Evolutionary conservation across 306 rosid genomes (phyloP).

Genomic region (Cicer pinnatifidum): DNA sequence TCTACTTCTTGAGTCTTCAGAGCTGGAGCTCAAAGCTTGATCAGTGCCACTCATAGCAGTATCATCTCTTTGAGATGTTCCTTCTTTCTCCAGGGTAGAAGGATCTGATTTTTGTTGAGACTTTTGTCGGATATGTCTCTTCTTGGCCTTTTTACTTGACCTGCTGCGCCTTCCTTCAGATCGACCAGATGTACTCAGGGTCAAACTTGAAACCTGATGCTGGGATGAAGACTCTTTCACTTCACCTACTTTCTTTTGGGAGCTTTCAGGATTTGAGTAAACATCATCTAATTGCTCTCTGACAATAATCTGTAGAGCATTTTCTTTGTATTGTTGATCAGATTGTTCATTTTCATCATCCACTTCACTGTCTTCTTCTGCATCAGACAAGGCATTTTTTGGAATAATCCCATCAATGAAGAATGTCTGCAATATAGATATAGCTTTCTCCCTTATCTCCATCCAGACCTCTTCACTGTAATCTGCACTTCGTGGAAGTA

Average conservation of each 20-base stretch:
- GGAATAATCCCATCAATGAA: conserved; percentile 85
- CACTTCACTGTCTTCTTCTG: conserved; percentile 71
- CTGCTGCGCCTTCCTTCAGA: conserved; percentile 88
- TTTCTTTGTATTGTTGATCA: conserved; percentile 63
- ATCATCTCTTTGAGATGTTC: conserved; percentile 77
- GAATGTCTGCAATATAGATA: conserved; percentile 82
- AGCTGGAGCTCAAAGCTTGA: conserved; percentile 84
- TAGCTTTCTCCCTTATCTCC: conserved; percentile 97
- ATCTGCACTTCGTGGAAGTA: conserved; percentile 99
- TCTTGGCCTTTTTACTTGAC: conserved; percentile 92
- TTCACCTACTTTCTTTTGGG: conserved; percentile 62
- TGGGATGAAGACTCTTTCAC: conserved; percentile 64
- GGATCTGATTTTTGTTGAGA: conserved; percentile 71
- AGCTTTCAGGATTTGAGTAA: conserved; percentile 65
- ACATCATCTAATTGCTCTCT: conserved; percentile 66
- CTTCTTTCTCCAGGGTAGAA: conserved; percentile 69
- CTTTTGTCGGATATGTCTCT: conserved; percentile 82
- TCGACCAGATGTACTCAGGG: conserved; percentile 63
- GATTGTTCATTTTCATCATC: conserved; percentile 70
- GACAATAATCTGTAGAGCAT: conserved; percentile 58
- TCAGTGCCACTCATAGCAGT: conserved; percentile 93
- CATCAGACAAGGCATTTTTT: conserved; percentile 74
- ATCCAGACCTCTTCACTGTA: conserved; percentile 99
- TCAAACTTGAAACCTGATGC: conserved; percentile 70
- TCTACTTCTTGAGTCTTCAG: conserved; percentile 83